Percentiles rank a stretch among this genome's conserved stretches.
These are phyloP conservation scores for Dactylellina sp. DNA, from an alignment of 2,329 filamentous ascomycete species.

Conservation along the genomic window DNA sequence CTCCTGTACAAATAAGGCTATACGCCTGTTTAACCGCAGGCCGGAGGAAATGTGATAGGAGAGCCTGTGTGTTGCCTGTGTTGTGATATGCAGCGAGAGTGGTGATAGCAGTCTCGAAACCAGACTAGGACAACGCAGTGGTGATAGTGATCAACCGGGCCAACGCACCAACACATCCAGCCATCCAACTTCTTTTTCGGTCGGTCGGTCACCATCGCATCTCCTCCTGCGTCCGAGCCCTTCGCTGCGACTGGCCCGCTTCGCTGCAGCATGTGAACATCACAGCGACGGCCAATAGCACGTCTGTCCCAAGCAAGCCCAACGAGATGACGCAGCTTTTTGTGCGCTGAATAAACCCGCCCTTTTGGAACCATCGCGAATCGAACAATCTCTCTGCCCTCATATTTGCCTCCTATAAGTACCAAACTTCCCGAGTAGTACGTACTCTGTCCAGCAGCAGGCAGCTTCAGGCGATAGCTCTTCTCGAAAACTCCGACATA, in stretches of 20 bases:
- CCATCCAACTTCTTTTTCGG: no score
- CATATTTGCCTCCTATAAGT: neutral
- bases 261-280: conserved; percentile 34
- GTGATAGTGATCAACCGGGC: no score
- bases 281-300: neutral
- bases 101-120: no score
- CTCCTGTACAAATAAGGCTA: no score
- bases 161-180: no score
- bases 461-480: no score
- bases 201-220: neutral
- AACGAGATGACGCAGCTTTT: conserved; percentile 39
- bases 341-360: conserved; percentile 19
- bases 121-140: no score
- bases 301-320: conserved; percentile 19
- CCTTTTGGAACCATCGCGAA: conserved; percentile 40
- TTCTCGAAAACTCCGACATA: conserved; percentile 29
- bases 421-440: neutral
- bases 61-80: conserved; percentile 1
- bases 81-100: conserved; percentile 13
- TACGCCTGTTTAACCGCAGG: no score
- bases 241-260: conserved; percentile 30
- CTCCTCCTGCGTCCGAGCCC: neutral
- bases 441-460: neutral
- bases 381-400: conserved; percentile 3
- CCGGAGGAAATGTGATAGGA: no score